phyloP scores from a whole-genome alignment of 805 yeast genomes.

The Sugiyamaella lignohabitans region DNA sequence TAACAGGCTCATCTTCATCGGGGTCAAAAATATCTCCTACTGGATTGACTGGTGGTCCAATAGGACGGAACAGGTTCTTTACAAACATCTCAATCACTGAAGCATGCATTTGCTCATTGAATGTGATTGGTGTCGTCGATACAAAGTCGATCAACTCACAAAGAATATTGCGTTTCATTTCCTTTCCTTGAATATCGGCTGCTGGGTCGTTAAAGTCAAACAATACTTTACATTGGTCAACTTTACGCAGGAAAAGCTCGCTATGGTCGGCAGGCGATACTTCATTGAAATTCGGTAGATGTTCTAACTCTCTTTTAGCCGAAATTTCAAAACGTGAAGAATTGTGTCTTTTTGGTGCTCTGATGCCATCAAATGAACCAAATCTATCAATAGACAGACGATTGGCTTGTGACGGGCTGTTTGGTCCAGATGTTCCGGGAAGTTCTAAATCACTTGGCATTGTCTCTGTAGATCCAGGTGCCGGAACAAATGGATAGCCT shows the following conservation, averaged over 20 bases:
- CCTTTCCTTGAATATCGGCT: conserved; percentile 86
- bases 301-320: conserved; percentile 54
- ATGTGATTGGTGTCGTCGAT: conserved; percentile 71
- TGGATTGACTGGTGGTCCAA: conserved; percentile 97
- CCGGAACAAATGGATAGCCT: conserved; percentile 20
- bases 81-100: conserved; percentile 88
- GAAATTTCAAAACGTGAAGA: conserved; percentile 87
- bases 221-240: conserved; percentile 90
- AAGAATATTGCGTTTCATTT: conserved; percentile 76
- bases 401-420: conserved; percentile 28
- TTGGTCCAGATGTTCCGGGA: conserved; percentile 13
- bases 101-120: conserved; percentile 84
- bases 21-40: conserved; percentile 95
- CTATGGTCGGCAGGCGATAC: conserved; percentile 77
- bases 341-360: conserved; percentile 84
- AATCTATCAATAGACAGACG: conserved; percentile 52
- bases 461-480: conserved; percentile 33
- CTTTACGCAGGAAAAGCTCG: conserved; percentile 74
- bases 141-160: conserved; percentile 88
- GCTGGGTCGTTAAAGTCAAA: conserved; percentile 94
- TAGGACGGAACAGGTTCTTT: conserved; percentile 84
- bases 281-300: conserved; percentile 82
- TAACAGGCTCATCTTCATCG: conserved; percentile 97
- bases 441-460: conserved; percentile 32
- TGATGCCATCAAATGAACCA: conserved; percentile 75